Evolutionary conservation across 176 grass and related monocot species (phyloP).

Genomic region (Pontederia paniculata): DNA sequence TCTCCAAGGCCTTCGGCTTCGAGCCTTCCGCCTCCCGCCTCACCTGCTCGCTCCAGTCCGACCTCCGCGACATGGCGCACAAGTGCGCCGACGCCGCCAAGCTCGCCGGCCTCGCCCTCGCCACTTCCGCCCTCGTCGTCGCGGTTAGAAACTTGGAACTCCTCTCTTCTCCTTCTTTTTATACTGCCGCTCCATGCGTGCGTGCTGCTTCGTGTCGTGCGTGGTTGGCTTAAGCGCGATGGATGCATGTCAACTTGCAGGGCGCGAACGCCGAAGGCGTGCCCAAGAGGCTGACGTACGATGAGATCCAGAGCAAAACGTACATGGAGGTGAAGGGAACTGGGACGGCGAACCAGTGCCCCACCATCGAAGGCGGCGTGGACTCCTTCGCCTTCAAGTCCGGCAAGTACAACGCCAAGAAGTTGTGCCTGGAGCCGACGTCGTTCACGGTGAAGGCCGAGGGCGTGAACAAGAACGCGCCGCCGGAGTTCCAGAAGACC

Average conservation of each 20-base stretch:
- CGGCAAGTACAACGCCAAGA: not conserved
- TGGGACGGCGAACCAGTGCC: not conserved
- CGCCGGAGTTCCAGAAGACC: not conserved
- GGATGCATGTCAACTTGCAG: not conserved
- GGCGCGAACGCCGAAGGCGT: not conserved
- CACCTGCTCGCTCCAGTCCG: not conserved
- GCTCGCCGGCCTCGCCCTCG: not conserved
- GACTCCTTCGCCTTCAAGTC: not conserved
- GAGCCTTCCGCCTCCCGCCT: not conserved
- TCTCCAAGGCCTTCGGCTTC: not conserved
- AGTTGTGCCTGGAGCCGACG: not conserved
- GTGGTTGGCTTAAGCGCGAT: no score
- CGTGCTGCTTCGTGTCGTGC: not conserved
- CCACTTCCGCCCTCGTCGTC: not conserved
- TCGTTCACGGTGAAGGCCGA: not conserved
- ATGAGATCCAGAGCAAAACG: not conserved
- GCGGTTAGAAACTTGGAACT: not conserved
- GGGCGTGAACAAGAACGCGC: not conserved
- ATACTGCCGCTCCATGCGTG: not conserved
- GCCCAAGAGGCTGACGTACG: slow-evolving; percentile 1
- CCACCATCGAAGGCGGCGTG: not conserved
- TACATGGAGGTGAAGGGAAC: slow-evolving; percentile 2
- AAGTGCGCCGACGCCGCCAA: not conserved
- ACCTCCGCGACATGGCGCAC: not conserved
- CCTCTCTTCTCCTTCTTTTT: not conserved